Base-by-base conservation (phyloP, 305 asterid genomes). In the Coffea humblotiana region DNA sequence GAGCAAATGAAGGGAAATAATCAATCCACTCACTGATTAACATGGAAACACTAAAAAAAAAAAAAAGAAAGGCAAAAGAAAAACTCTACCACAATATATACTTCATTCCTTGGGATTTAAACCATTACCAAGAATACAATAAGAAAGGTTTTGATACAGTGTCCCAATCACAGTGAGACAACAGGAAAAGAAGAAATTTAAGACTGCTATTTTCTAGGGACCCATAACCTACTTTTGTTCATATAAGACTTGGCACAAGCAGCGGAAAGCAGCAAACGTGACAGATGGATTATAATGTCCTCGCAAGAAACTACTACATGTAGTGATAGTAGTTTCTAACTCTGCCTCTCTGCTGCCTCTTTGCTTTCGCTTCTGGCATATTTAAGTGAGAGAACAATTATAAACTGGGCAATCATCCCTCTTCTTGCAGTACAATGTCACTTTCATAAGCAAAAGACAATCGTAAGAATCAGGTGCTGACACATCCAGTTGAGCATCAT, bases 1-100 rank as follows among this genome's bases (percentile, higher is more conserved):
- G 75, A 75, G 32, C 40, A 74, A 73, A 54, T 68, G n/a, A n/a
- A 51, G 35, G 69, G 40, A 72, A 37, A 15, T 25, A 63, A 60
- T 73, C 75, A 49, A 68, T 68, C 23, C 6, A 27, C 27, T 14
- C 40, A 51, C 51, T 27, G 43, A 58, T 35, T 3, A 21, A 37
- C 49, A 45, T 49, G 27, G 27, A n/a, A 25, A 63, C 68, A n/a
- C 15, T 63, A 3, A 63, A 63, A 63, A 35, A 63, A 9, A 8
- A 23, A 61, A 61, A 29, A n/a, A n/a, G n/a, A n/a, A 2, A 23
- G 29, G 1, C 10, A 73, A 5, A 16, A 7, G 0, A 25, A 70
- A 21, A 43, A 14, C 13, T 2, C 14, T 21, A 69, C 32, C 66
- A 61, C 35, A 13, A 23, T 32, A 58, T 47, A 27, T n/a, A n/a